Evolutionary conservation across 1,139 yeast species (phyloP), one percentile per base, ranked within the genome.

Genomic region (Yamadazyma sp.): DNA sequence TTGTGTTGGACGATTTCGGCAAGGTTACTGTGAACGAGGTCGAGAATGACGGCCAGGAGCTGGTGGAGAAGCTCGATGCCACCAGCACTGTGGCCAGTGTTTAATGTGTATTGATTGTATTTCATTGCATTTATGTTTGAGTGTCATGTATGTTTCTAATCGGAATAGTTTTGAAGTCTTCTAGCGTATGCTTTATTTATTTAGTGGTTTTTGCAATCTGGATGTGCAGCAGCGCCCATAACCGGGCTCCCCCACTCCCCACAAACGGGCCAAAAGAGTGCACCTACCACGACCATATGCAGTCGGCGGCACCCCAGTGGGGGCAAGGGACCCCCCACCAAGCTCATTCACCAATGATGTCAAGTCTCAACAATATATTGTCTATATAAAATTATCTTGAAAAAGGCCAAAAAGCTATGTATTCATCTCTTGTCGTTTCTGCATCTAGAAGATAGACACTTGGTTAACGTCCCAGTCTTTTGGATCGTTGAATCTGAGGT

Each of bases 401-500:
- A 20, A 20, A 20, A 11, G 23, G 35, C 11, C 23, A 28, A 27
- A 27, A 28, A 17, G 17, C 20, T 28, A 28, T 28, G 9, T 16
- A 15, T 9, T 12, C 20, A 12, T 26, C 14, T 20, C 22, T 20
- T 20, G 22, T 20, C 5, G 8, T 5, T 12, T 12, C 17, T 16
- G 16, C 26, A 8, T 23, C 17, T 46, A 49, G 37, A 49, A 49
- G 33, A 50, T 49, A 43, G 48, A 46, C 24, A 50, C 38, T 16
- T 48, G 40, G 15, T 47, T 45, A 18, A 38, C 40, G 39, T 42
- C 48, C 54, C 54, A 50, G 33, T 48, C 54, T 38, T 49, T 47
- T 46, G 96, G 95, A 59, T 88, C 87, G 62, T 88, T 88, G 71
- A 88, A 87, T 67, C 96, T 79, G 51, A 87, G 71, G 53, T 75